Base-by-base conservation (phyloP, 208 protist genomes). In the Crithidia mellificae region DNA sequence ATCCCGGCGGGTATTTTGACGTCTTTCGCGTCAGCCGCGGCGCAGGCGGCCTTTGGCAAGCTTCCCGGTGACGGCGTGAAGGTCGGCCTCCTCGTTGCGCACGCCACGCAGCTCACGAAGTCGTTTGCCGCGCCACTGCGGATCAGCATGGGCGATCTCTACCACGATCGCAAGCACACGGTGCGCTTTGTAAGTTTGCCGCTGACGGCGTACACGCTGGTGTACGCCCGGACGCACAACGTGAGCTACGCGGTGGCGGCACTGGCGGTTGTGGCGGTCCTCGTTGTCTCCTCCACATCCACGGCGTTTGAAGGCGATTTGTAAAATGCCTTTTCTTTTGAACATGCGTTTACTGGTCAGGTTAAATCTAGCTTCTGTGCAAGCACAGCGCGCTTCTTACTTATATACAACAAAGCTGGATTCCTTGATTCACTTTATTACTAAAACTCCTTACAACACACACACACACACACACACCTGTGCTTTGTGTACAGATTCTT, bases 1-100 rank as follows among this genome's bases (percentile, higher is more conserved):
- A 44, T 86, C 8, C 74, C 81, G 6, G 76, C 74, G 9, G 74
- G 70, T 22, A 27, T 65, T n/a, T 17, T 70, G 22, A 32, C 41
- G 12, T 8, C 63, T 12, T 44, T 70, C 12, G 63, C 70, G 0
- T 41, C 56, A 1, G 30, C n/a, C 0, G 44, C 70, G 0, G 63
- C 46, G 29, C 46, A 61, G 30, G 46, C 2, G 6, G 32, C 70
- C 19, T 69, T 76, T 2, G 63, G 63, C 4, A 53, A 50, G 12
- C n/a, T 30, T 22, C 29, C 44, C 12, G 38, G 55, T 9, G 70
- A 70, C 56, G 30, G 47, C 15, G 61, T 55, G 2, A 68, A 68
- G 56, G 49, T 70, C 5, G n/a, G 66, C 12, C 57, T 62, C 24
- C 54, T 77, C 14, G 20, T 77, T 6, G 39, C 6, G 14, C 73